phyloP scores from a whole-genome alignment of 2,329 filamentous ascomycete species.

The Thermothelomyces thermophilus region DNA sequence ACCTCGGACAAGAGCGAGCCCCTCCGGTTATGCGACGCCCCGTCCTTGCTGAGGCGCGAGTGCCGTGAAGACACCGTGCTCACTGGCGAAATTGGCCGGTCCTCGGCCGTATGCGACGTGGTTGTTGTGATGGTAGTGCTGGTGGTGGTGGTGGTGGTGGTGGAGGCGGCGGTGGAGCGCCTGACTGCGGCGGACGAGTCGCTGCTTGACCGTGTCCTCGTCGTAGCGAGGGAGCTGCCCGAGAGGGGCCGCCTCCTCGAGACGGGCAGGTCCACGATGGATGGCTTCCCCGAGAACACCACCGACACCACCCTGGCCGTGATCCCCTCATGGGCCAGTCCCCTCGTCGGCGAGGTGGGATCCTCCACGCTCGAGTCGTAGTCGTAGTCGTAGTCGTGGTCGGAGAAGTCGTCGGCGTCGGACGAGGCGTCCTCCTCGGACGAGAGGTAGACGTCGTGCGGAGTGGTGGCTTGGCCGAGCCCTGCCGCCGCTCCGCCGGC shows the following conservation, averaged over 20 bases:
- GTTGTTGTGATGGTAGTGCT: too few relatives aligned
- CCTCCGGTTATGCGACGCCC: conserved; percentile 36
- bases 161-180: too few relatives aligned
- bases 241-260: conserved; percentile 38
- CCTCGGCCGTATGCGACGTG: conserved; percentile 13
- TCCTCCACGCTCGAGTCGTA: conserved; percentile 34
- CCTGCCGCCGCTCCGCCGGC: conserved; percentile 23
- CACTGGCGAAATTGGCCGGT: conserved; percentile 20
- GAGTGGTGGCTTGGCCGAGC: conserved; percentile 33
- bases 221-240: conserved; percentile 32
- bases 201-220: conserved; percentile 24
- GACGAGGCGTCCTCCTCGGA: conserved; percentile 61
- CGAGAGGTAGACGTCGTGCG: conserved; percentile 57
- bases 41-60: not conserved
- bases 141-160: too few relatives aligned
- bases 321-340: conserved; percentile 45
- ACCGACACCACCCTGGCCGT: conserved; percentile 55
- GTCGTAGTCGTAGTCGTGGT: too few relatives aligned
- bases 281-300: conserved; percentile 53
- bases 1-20: conserved; percentile 37
- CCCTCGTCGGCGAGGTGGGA: conserved; percentile 28
- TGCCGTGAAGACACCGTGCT: conserved; percentile 22
- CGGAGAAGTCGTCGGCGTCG: conserved; percentile 50
- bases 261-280: conserved; percentile 45
- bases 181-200: conserved; percentile 21